Percentiles rank a stretch among this genome's conserved stretches.
These are phyloP conservation scores for Rubia yunnanensis DNA, from an alignment of 257 asterid genomes.

Conservation along the genomic window DNA sequence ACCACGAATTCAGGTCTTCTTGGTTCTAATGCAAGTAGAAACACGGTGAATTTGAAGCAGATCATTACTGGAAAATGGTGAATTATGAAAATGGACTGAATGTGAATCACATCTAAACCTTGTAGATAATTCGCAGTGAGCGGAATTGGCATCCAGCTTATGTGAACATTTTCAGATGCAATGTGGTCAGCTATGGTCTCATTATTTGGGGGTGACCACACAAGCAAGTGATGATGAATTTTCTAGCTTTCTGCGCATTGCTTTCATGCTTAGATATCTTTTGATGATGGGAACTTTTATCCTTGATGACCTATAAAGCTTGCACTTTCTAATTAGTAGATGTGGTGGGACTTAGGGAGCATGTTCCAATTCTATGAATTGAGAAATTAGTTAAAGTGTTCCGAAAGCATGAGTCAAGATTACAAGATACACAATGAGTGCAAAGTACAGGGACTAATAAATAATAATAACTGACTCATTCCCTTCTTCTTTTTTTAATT, in stretches of 20 bases:
- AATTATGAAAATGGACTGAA: no score
- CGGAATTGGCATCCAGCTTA: neutral
- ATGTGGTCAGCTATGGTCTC: neutral
- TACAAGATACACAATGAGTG: neutral
- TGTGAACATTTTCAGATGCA: neutral
- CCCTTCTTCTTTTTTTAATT: no score
- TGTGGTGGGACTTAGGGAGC: slow-evolving; percentile 7
- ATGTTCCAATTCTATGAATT: slow-evolving; percentile 16
- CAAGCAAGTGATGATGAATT: slow-evolving; percentile 12
- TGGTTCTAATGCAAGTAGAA: no score
- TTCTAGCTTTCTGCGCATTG: slow-evolving; percentile 26
- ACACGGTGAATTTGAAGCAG: no score
- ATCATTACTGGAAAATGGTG: no score
- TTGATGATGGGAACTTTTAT: slow-evolving; percentile 5
- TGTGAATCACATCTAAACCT: no score
- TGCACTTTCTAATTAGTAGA: neutral
- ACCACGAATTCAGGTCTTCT: no score
- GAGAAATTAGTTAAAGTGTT: neutral
- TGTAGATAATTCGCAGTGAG: no score
- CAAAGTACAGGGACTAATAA: no score
- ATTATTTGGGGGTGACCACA: slow-evolving; percentile 9
- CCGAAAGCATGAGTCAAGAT: neutral
- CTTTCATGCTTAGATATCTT: slow-evolving; percentile 25
- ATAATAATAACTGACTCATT: neutral
- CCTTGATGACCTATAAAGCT: slow-evolving; percentile 5